Evolutionary conservation across 2,329 filamentous ascomycete genomes (phyloP).

Genomic region (Fusarium nelsonii): DNA sequence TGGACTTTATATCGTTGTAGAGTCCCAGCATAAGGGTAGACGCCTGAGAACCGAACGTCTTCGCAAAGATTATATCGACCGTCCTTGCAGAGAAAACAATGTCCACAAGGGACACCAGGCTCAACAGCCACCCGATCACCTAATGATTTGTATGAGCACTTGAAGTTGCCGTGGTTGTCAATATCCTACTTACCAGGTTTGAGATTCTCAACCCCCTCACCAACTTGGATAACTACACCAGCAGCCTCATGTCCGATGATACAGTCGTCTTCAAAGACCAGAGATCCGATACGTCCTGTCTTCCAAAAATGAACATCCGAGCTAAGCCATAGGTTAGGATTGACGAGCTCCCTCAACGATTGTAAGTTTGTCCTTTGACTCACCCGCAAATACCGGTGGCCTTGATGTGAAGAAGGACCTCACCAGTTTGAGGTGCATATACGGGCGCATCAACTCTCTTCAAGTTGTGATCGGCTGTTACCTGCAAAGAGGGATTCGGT

Average conservation of each 20-base stretch:
- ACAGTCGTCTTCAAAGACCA: conserved; percentile 72
- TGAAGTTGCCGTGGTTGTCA: neutral
- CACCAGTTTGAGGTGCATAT: conserved; percentile 63
- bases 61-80: conserved; percentile 75
- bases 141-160: conserved; percentile 26
- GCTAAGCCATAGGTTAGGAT: conserved; percentile 48
- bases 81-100: conserved; percentile 69
- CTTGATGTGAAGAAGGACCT: conserved; percentile 72
- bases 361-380: conserved; percentile 17
- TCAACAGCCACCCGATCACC: conserved; percentile 76
- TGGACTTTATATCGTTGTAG: conserved; percentile 73
- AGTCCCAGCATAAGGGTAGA: conserved; percentile 71
- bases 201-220: conserved; percentile 65
- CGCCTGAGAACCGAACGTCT: conserved; percentile 70
- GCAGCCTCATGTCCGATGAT: conserved; percentile 75
- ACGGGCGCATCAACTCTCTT: conserved; percentile 70
- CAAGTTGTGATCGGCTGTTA: conserved; percentile 70
- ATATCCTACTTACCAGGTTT: conserved; percentile 55
- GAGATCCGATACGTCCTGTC: conserved; percentile 70
- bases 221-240: conserved; percentile 69
- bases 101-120: conserved; percentile 72
- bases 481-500: conserved; percentile 52
- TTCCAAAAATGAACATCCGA: conserved; percentile 79
- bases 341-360: neutral
- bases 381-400: conserved; percentile 74